Percentiles rank a stretch among this genome's conserved stretches.
Evolutionary conservation across 805 yeast genomes (phyloP).

Genomic region (Ogataea zsoltii): DNA sequence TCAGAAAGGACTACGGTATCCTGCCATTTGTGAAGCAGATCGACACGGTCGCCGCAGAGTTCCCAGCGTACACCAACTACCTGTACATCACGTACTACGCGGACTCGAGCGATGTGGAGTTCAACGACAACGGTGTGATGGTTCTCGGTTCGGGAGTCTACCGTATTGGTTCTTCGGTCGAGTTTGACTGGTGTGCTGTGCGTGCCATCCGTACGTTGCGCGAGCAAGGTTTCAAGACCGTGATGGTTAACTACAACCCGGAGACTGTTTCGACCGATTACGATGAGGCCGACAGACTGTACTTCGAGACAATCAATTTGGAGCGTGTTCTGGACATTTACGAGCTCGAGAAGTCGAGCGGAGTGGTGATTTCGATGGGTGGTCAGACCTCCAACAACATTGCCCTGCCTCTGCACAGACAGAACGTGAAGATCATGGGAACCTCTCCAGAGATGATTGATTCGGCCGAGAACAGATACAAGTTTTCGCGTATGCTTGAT

Average conservation of each 20-base stretch:
- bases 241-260: constrained; percentile 97
- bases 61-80: constrained; percentile 95
- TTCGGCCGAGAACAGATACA: constrained; percentile 96
- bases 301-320: constrained; percentile 91
- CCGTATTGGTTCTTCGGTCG: constrained; percentile 98
- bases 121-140: constrained; percentile 91
- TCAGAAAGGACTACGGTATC: constrained; percentile 83
- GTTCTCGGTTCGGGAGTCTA: constrained; percentile 98
- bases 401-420: constrained; percentile 89
- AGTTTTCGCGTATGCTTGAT: constrained; percentile 96
- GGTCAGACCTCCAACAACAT: constrained; percentile 98
- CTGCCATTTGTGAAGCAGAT: constrained; percentile 94
- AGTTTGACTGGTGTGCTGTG: constrained; percentile 99
- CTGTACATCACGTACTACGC: constrained; percentile 95
- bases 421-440: constrained; percentile 92
- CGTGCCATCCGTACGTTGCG: constrained; percentile 93
- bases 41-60: constrained; percentile 98
- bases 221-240: constrained; percentile 81
- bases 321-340: constrained; percentile 95
- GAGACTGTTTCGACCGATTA: constrained; percentile 99
- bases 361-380: constrained; percentile 97
- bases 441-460: constrained; percentile 99
- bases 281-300: constrained; percentile 96
- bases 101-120: constrained; percentile 79
- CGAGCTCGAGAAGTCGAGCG: constrained; percentile 84